Conservation (phyloP, 352 stramenopile genomes). For the Bremia lactucae region DNA sequence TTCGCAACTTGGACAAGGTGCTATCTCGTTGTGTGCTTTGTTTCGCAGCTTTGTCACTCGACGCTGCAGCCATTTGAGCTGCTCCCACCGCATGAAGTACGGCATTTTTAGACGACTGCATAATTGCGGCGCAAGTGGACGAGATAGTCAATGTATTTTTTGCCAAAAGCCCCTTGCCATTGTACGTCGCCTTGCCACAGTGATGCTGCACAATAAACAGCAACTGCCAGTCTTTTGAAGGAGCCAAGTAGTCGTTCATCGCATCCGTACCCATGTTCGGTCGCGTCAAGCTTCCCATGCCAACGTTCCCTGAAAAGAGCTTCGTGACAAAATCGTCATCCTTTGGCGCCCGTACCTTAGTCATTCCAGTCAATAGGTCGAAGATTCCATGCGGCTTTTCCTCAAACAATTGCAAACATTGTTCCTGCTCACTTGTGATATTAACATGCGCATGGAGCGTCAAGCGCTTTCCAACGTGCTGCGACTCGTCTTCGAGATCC, state of each 20-base stretch:
- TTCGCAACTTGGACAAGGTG: slow-evolving; percentile 32
- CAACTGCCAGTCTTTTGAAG: slow-evolving; percentile 64
- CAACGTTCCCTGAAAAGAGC: slow-evolving; percentile 63
- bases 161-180: slow-evolving; percentile 46
- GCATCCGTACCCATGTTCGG: slow-evolving; percentile 48
- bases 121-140: slow-evolving; percentile 67
- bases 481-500: slow-evolving; percentile 47
- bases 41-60: slow-evolving; percentile 38
- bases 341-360: slow-evolving; percentile 45
- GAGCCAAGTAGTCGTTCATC: slow-evolving; percentile 53
- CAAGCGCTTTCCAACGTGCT: slow-evolving; percentile 52
- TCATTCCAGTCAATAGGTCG: slow-evolving; percentile 54
- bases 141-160: slow-evolving; percentile 74
- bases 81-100: slow-evolving; percentile 59
- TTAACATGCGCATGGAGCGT: slow-evolving; percentile 45
- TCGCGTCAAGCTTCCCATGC: slow-evolving; percentile 30
- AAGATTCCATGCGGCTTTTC: slow-evolving; percentile 68
- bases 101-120: slow-evolving; percentile 76
- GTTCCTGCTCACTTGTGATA: slow-evolving; percentile 40
- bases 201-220: slow-evolving; percentile 72
- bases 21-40: slow-evolving; percentile 16
- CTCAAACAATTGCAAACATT: slow-evolving; percentile 64
- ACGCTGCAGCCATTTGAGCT: slow-evolving; percentile 49
- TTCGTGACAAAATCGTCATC: slow-evolving; percentile 78
- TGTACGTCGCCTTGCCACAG: slow-evolving; percentile 64